These are phyloP conservation scores for Westerdykella aurantiaca DNA, from an alignment of 2,329 filamentous ascomycete species.

Conservation along the genomic window DNA sequence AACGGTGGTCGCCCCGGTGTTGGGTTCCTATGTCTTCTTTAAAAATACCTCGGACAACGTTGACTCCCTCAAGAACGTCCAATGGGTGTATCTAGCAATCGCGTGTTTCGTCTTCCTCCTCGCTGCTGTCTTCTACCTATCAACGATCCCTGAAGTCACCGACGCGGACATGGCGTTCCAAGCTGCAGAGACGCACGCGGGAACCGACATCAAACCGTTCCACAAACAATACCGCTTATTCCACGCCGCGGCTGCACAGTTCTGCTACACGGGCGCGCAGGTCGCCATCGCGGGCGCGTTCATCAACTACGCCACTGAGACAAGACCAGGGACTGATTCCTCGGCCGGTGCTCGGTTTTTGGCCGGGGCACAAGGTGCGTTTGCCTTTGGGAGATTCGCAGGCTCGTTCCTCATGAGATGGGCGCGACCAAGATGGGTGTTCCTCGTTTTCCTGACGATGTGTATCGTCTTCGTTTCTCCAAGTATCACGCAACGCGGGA, in stretches of 20 bases:
- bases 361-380: conserved; percentile 67
- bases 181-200: conserved; percentile 33
- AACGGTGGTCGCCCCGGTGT: conserved; percentile 42
- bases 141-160: conserved; percentile 51
- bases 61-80: conserved; percentile 53
- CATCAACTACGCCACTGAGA: conserved; percentile 49
- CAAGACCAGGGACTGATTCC: conserved; percentile 35
- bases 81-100: conserved; percentile 61
- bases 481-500: no score
- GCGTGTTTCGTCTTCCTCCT: conserved; percentile 55
- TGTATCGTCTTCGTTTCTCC: no score
- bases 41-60: conserved; percentile 46
- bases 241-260: conserved; percentile 69
- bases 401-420: no score
- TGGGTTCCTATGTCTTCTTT: conserved; percentile 59
- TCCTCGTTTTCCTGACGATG: no score
- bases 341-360: conserved; percentile 61
- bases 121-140: conserved; percentile 54
- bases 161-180: conserved; percentile 58
- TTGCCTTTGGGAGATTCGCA: conserved; percentile 57
- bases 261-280: conserved; percentile 76
- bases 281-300: conserved; percentile 45
- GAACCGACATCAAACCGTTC: conserved; percentile 46
- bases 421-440: no score
- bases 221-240: conserved; percentile 64